Base-by-base conservation (phyloP, 140 eudicot genomes). In the Erigeron philadelphicus region DNA sequence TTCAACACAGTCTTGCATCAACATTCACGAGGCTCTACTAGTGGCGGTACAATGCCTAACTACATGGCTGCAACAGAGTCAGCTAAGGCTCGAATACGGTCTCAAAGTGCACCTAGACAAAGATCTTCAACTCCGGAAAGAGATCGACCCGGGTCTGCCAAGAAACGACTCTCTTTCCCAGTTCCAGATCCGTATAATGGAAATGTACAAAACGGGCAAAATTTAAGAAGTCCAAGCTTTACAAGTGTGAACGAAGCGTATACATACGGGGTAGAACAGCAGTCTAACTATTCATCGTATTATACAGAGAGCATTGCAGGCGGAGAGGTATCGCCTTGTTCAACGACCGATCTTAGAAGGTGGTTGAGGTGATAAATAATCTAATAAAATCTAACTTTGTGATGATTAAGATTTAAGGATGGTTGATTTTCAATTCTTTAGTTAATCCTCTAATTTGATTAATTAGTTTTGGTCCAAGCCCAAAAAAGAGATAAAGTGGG, bases 31-130 rank as follows among this genome's bases (percentile, higher is more conserved):
- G 75, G 75, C 16, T 77, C 83, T n/a, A 71, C 79, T 7, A 71
- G 82, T 15, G 78, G 82, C 35, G 78, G 81, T 53, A 9, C 87
- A 45, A 66, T 80, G 64, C 96, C 96, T 40, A 86, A 86, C 47
- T 86, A 89, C 81, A 89, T 89, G 96, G 90, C 88, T 67, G 90
- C 95, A 73, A 89, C 96, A 1, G 96, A 89, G 76, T 89, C 96
- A 18, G 95, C 96, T 3, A 86, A 82, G 81, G 90, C 96, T 8
- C 76, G 95, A 53, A 67, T 79, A 8, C 84, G 96, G 61, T 86
- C 96, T 19, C 96, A 86, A 66, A 89, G 96, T 65, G 90, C 96
- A 31, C 96, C 96, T 0, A 80, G 88, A 68, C 95, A 86, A 63
- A 78, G 95, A 68, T 87, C 87, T 15, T 61, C 84, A 0, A 86